phyloP scores from a whole-genome alignment of 495 filamentous ascomycete genomes.

The Entonaema liquescens region DNA sequence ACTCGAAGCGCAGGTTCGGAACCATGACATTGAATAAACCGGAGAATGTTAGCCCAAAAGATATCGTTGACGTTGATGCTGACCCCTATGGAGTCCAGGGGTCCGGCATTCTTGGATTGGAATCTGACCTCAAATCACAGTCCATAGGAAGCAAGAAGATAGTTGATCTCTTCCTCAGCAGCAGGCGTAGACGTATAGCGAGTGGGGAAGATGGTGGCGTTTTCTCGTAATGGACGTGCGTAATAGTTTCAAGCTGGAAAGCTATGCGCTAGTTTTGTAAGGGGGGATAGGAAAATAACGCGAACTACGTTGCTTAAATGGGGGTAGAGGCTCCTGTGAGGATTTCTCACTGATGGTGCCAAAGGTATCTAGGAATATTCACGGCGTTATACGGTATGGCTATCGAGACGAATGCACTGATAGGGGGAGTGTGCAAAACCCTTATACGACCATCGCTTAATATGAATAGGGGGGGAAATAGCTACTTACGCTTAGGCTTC shows the following conservation, averaged over 20 bases:
- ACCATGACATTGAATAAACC: slow-evolving; percentile 35
- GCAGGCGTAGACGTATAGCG: slow-evolving; percentile 57
- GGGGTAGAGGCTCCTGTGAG: background rate
- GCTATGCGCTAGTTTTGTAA: background rate
- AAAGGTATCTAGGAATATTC: background rate
- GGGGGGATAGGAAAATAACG: background rate
- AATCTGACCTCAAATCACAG: slow-evolving; percentile 47
- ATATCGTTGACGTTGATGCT: slow-evolving; percentile 15
- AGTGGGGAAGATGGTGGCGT: slow-evolving; percentile 39
- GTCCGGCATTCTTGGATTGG: slow-evolving; percentile 41
- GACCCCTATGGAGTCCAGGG: slow-evolving; percentile 44
- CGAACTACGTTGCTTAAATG: background rate
- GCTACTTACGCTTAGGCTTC: background rate
- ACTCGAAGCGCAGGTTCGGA: slow-evolving; percentile 40
- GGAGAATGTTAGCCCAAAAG: slow-evolving; percentile 40
- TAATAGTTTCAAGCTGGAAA: background rate
- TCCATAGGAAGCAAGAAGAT: slow-evolving; percentile 63
- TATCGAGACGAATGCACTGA: background rate
- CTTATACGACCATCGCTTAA: slow-evolving; percentile 31
- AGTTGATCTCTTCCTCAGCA: slow-evolving; percentile 68
- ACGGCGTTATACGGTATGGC: background rate
- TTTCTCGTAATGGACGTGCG: slow-evolving; percentile 23
- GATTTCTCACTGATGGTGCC: background rate
- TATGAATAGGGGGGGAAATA: slow-evolving; percentile 12
- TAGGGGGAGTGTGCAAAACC: background rate